Evolutionary conservation across 371 early-diverging fungal genomes (phyloP).

Genomic region (Entomophthora muscae): DNA sequence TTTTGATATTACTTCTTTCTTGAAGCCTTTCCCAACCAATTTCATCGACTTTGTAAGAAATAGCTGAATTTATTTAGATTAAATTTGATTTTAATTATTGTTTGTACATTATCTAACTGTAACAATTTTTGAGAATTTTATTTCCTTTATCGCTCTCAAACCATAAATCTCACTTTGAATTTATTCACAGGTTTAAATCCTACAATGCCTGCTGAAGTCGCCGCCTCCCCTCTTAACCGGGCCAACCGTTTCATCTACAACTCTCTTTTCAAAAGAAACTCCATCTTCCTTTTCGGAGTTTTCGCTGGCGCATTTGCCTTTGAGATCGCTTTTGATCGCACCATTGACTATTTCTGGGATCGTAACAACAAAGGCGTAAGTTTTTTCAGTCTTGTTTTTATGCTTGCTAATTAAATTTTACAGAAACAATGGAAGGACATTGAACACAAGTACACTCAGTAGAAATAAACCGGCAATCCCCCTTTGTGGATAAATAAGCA

Average conservation of each 20-base stretch:
- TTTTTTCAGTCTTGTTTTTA: conserved; percentile 11
- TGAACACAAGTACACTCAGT: conserved; percentile 4
- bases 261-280: conserved; percentile 50
- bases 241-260: conserved; percentile 35
- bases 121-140: too few relatives aligned
- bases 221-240: conserved; percentile 18
- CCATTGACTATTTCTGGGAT: conserved; percentile 53
- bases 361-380: conserved; percentile 68
- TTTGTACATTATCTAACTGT: too few relatives aligned
- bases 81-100: too few relatives aligned
- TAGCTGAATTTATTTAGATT: too few relatives aligned
- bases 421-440: conserved; percentile 9
- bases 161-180: too few relatives aligned
- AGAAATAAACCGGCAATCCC: not conserved
- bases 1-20: too few relatives aligned
- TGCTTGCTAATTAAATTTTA: conserved; percentile 1
- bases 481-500: not conserved
- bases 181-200: not conserved
- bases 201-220: conserved; percentile 8
- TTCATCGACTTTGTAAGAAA: too few relatives aligned
- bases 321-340: conserved; percentile 54
- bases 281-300: conserved; percentile 47
- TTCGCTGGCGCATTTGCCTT: conserved; percentile 60
- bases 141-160: too few relatives aligned
- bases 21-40: too few relatives aligned